Base-by-base conservation (phyloP, 768 basidiomycete genomes). In the Phanerodontia chrysosporium region DNA sequence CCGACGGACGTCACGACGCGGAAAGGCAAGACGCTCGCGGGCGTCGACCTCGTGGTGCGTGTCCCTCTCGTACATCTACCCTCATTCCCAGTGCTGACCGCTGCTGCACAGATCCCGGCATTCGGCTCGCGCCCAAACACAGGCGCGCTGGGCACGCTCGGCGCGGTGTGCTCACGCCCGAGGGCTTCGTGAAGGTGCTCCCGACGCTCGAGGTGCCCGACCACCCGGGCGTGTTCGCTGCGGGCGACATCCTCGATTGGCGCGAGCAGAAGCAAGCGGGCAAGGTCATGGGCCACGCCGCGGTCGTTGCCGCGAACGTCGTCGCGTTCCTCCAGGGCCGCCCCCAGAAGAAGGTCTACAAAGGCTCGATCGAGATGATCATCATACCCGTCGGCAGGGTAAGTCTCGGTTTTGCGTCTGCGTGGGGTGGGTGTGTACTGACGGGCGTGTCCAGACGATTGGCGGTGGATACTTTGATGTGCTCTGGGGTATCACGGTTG, bases 221-320 rank as follows among this genome's bases (percentile, higher is more conserved):
- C 0, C 71, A 85, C 67, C 72, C 81, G 0, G 75, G 76, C 58
- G 80, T 90, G 14, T 89, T 85, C 58, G 89, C 87, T 0, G 76
- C 72, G 2, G 88, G 88, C 1, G 88, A 90, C 65, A 76, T 85
- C 58, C 79, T 84, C 60, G 83, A 85, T 39, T 83, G 80, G 75
- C 57, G 71, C 0, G 88, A 88, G 68, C 82, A 87, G 69, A 88
- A 87, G 64, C 85, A 81, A 65, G 71, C 71, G 0, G 75, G 71
- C 16, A 87, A 89, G 67, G 74, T 73, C 0, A 24, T 49, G 1
- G 65, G 64, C 5, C 88, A 89, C 57, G 69, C 66, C 3, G 44
- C 65, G 1, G 59, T 87, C 39, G 73, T 83, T 36, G 74, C 72
- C 2, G 70, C 74, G 28, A 89, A 90, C 58, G 68, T 86, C 16